Evolutionary conservation across 2,329 filamentous ascomycete genomes (phyloP), one percentile per base, ranked within the genome.

Genomic region (Fusarium sp.): DNA sequence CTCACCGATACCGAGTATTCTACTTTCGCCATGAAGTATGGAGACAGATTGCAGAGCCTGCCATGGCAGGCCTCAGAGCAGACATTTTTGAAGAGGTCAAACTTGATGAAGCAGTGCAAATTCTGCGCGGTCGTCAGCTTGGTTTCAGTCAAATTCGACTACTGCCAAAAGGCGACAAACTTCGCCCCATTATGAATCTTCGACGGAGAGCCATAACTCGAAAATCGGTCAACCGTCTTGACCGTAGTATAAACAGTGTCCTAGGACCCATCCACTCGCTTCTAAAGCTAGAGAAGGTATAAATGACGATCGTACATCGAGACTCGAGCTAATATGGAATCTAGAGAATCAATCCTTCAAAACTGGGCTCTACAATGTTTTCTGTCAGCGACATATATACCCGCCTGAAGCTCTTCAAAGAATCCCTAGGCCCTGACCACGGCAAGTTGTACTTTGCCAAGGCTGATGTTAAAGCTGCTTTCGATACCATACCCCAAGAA

Each of bases 21-120:
- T 99, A 93, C 79, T 98, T 97, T 75, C 91, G 95, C 6, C 96
- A 99, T 68, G 96, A 99, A 77, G 84, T 96, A 11, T 99, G 96
- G 96, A 88, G 87, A 49, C 85, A 85, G 39, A 78, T 98, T 32
- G 88, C 90, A 3, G 89, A 94, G 70, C 91, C 94, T 8, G 88
- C 90, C 0, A 81, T 97, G 75, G 77, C 83, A 1, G 80, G 80
- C 1, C 80, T 98, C 21, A 96, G 91, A 73, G 69, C 80, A 3
- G 85, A 81, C 10, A 93, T 96, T 86, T 93, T 97, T 65, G 91
- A 96, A 67, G 91, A 96, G 71, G 80, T 97, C 39, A 87, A 85
- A 40, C 73, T 83, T 1, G 81, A 83, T 0, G 81, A 85, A 11
- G 89, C 89, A 1, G 79, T 83, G 20, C 81, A 79, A 11, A 81